phyloP scores from a whole-genome alignment of 805 yeast genomes.

The Torulaspora quercuum region DNA sequence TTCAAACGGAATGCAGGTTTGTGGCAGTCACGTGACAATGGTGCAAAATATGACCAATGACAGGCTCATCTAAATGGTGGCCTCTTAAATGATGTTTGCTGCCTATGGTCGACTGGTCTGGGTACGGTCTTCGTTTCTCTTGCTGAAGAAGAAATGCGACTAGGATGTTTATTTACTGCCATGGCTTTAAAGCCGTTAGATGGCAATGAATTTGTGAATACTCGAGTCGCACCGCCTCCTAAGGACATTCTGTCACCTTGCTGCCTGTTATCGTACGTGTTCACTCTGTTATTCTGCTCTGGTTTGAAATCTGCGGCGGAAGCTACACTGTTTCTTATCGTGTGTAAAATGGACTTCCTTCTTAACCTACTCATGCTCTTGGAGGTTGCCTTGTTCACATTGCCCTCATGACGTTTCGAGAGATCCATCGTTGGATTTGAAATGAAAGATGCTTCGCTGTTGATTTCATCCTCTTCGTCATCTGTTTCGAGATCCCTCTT shows the following conservation, averaged over 20 bases:
- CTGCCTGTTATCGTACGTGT: conserved; percentile 4
- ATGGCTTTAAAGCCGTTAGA: conserved; percentile 5
- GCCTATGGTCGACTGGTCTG: conserved; percentile 4
- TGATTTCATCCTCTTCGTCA: conserved; percentile 28
- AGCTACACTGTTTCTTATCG: conserved; percentile 31
- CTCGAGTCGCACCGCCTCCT: conserved; percentile 21
- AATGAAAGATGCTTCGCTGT: conserved; percentile 37
- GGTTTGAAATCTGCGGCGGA: conserved; percentile 15
- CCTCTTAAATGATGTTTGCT: conserved; percentile 13
- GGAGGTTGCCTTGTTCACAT: conserved; percentile 6
- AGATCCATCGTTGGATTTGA: conserved; percentile 27
- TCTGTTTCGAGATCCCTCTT: conserved; percentile 7
- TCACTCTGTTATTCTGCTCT: conserved; percentile 1
- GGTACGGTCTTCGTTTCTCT: conserved; percentile 4
- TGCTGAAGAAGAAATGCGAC: conserved; percentile 8
- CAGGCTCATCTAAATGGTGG: conserved; percentile 28
- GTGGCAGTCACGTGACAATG: conserved; percentile 7
- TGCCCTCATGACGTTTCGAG: conserved; percentile 6
- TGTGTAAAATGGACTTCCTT: conserved; percentile 35
- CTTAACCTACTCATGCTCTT: conserved; percentile 22
- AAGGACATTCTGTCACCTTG: conserved; percentile 14
- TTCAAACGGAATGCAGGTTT: neutral
- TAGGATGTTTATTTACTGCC: conserved; percentile 7
- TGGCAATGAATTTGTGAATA: conserved; percentile 12
- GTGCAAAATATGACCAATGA: neutral